Evolutionary conservation across 1,139 yeast species (phyloP).

Genomic region (Candida tetrigidarum): DNA sequence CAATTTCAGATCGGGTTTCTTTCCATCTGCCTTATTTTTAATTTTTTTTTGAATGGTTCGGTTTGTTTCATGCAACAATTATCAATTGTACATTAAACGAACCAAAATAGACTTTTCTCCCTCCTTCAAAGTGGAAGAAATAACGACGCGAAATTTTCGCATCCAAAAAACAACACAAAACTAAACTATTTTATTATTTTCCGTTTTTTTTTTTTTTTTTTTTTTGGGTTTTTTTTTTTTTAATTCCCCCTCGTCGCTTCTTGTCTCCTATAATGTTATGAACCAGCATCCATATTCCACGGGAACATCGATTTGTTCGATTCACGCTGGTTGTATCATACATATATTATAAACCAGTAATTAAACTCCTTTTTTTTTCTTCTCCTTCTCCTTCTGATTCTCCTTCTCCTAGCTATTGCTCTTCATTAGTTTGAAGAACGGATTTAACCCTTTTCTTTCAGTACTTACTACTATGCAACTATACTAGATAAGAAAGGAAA

Average conservation of each 20-base stretch:
- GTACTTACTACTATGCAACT: neutral
- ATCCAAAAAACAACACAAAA: slow-evolving; percentile 5
- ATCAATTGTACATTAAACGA: neutral
- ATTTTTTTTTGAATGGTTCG: neutral
- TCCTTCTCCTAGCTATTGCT: too few species aligned
- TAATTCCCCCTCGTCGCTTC: neutral
- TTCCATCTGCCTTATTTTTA: neutral
- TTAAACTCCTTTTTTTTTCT: neutral
- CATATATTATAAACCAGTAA: too few species aligned
- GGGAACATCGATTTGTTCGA: too few species aligned
- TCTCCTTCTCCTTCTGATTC: neutral
- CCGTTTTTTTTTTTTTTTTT: neutral
- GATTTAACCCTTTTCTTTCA: slow-evolving; percentile 1
- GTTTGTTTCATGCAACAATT: slow-evolving; percentile 4
- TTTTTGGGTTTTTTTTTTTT: neutral
- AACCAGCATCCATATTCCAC: too few species aligned
- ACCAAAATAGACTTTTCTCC: neutral
- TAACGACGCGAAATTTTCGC: slow-evolving; percentile 7
- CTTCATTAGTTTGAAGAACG: too few species aligned
- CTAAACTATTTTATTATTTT: too few species aligned
- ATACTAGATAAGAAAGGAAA: too few species aligned
- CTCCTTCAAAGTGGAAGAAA: neutral
- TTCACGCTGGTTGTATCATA: too few species aligned
- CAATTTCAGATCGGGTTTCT: slow-evolving; percentile 1
- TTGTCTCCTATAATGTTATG: too few species aligned